Evolutionary conservation across 305 asterid genomes (phyloP).

Genomic region (Solanum hybrid): DNA sequence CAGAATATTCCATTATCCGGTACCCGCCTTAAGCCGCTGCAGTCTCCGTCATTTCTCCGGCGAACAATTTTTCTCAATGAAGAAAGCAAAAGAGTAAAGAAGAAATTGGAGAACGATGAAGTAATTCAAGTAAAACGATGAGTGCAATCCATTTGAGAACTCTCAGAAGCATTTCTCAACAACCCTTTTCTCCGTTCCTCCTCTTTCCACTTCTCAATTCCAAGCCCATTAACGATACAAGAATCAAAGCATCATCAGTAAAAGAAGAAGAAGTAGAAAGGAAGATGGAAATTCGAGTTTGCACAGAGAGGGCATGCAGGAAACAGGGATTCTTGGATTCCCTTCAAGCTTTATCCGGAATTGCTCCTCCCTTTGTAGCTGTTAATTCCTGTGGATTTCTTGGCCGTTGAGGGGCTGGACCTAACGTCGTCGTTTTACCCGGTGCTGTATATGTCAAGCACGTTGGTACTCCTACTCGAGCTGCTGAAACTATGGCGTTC

Average conservation of each 20-base stretch:
- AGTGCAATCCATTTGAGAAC: neutral
- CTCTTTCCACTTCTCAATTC: neutral
- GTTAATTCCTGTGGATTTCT: constrained; percentile 79
- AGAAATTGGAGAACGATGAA: neutral
- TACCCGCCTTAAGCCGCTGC: neutral
- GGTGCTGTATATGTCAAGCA: constrained; percentile 43
- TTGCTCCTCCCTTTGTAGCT: constrained; percentile 55
- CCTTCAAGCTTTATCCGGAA: constrained; percentile 58
- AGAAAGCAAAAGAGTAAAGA: neutral
- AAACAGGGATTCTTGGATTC: constrained; percentile 67
- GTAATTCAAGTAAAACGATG: neutral
- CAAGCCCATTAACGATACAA: neutral
- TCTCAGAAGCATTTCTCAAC: too few relatives aligned
- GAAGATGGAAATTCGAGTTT: constrained; percentile 50
- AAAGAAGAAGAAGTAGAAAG: neutral
- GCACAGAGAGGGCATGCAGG: constrained; percentile 65
- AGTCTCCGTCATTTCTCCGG: neutral
- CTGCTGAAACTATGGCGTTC: constrained; percentile 44
- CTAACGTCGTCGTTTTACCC: constrained; percentile 63
- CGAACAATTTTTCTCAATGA: neutral
- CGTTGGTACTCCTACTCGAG: constrained; percentile 63
- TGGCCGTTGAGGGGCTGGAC: constrained; percentile 79
- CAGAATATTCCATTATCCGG: neutral
- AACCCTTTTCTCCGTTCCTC: neutral
- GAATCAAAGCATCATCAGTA: neutral